These are phyloP conservation scores for Fusarium poae DNA, from an alignment of 2,329 filamentous ascomycete species.

Conservation along the genomic window DNA sequence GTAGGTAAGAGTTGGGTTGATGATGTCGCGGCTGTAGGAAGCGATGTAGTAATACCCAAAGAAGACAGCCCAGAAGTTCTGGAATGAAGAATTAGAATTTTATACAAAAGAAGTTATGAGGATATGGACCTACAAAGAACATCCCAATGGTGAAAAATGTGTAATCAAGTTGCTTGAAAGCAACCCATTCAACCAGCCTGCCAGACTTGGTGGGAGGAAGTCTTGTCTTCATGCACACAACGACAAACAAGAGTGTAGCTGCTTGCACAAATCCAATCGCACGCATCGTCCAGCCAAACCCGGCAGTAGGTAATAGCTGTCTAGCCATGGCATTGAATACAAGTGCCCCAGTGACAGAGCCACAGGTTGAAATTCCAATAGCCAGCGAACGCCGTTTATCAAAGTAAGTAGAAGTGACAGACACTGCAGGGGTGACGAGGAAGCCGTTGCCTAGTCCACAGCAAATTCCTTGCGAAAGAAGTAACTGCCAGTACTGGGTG, in stretches of 20 bases:
- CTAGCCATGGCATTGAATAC: constrained; percentile 14
- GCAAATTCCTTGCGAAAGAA: constrained; percentile 23
- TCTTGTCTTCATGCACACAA: constrained; percentile 30
- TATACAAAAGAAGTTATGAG: not conserved
- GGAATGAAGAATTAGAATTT: not conserved
- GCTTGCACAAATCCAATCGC: constrained; percentile 18
- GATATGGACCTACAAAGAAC: constrained; percentile 16
- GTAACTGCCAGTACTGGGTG: constrained; percentile 18
- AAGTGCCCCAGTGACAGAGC: constrained; percentile 9
- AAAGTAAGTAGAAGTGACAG: constrained; percentile 25
- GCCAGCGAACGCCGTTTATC: constrained; percentile 6
- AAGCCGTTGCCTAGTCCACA: constrained; percentile 21
- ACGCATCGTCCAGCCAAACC: constrained; percentile 18
- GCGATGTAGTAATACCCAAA: constrained; percentile 64
- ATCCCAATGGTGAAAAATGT: constrained; percentile 53
- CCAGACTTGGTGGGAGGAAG: constrained; percentile 57
- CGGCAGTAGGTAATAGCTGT: constrained; percentile 14
- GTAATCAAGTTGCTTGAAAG: constrained; percentile 58
- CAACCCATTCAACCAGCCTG: constrained; percentile 58
- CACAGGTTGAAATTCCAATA: constrained; percentile 10
- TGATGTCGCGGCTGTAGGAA: constrained; percentile 59
- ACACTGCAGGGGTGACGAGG: constrained; percentile 10
- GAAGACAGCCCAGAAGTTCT: constrained; percentile 55
- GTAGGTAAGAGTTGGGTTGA: constrained; percentile 15
- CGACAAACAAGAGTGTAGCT: constrained; percentile 1